Base-by-base conservation (phyloP, 305 asterid species). In the Salvia sclarea region DNA sequence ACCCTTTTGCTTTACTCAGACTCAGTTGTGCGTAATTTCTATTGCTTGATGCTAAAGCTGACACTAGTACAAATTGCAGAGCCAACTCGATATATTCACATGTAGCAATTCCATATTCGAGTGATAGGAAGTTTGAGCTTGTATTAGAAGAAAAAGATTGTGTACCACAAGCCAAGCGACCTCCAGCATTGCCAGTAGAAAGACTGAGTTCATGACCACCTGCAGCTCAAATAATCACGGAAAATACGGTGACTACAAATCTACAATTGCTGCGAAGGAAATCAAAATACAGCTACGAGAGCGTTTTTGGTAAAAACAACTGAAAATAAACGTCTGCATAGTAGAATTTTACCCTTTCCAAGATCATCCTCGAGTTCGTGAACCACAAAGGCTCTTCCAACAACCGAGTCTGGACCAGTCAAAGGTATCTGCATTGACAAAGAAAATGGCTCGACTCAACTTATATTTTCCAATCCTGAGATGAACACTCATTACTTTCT, bases 141-240 rank as follows among this genome's bases (percentile, higher is more conserved):
- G 11, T 22, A 61, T 14, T 47, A 37, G 9, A 78, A 13, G 55
- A 38, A 66, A 3, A 63, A 25, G 55, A 63, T 49, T 0, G 38
- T 86, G 64, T 90, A 93, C 98, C 98, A 62, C 98, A 93, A 17
- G 98, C 98, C 85, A 93, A 79, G 75, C 98, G 82, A 64, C 98
- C 98, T 50, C 98, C 98, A 16, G 98, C 98, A 80, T 93, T 93
- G 58, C 98, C 98, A 37, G 98, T 90, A 54, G 80, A 50, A 53
- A 93, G 95, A 69, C 98, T 93, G 66, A 93, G 98, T 75, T 93
- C 98, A 60, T 93, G 98, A 53, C 98, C 97, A 67, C 97, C 98
- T 93, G 77, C 60, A 78, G 25, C 24, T 56, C 53, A 52, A 69
- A 60, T 20, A 22, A 59, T 40, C 30, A 16, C 17, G 17, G 16